phyloP scores from a whole-genome alignment of 805 yeast species.

The Candida khao-thaluensis region DNA sequence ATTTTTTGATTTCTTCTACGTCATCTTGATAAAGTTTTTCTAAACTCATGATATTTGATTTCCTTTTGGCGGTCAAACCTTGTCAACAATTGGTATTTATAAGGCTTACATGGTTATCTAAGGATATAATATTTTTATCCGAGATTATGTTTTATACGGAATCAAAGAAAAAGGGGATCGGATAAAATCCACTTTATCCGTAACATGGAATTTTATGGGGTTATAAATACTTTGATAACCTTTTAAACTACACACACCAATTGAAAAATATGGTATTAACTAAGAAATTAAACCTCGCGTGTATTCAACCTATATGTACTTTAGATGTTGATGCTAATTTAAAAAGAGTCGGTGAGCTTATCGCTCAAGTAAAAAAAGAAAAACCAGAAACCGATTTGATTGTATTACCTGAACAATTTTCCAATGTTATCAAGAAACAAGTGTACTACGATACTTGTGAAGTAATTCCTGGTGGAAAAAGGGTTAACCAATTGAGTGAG shows the following conservation, averaged over 20 bases:
- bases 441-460: constrained; percentile 5
- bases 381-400: constrained; percentile 13
- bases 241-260: too few relatives aligned
- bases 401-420: constrained; percentile 13
- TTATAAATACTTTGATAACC: neutral
- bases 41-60: too few relatives aligned
- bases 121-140: constrained; percentile 1
- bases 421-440: constrained; percentile 6
- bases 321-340: constrained; percentile 11
- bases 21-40: constrained; percentile 18
- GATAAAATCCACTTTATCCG: too few relatives aligned
- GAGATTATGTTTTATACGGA: neutral
- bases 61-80: too few relatives aligned
- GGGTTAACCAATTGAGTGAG: constrained; percentile 9
- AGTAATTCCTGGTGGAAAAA: constrained; percentile 14
- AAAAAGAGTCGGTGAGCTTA: constrained; percentile 12
- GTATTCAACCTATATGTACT: constrained; percentile 11
- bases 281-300: constrained; percentile 11
- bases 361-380: constrained; percentile 9
- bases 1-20: constrained; percentile 10
- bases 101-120: neutral
- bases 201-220: neutral
- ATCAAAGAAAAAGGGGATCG: too few relatives aligned
- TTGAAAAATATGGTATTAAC: constrained; percentile 6
- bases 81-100: too few relatives aligned